Evolutionary conservation across 2,329 filamentous ascomycete genomes (phyloP).

Genomic region (Exutisphaerella laricina): DNA sequence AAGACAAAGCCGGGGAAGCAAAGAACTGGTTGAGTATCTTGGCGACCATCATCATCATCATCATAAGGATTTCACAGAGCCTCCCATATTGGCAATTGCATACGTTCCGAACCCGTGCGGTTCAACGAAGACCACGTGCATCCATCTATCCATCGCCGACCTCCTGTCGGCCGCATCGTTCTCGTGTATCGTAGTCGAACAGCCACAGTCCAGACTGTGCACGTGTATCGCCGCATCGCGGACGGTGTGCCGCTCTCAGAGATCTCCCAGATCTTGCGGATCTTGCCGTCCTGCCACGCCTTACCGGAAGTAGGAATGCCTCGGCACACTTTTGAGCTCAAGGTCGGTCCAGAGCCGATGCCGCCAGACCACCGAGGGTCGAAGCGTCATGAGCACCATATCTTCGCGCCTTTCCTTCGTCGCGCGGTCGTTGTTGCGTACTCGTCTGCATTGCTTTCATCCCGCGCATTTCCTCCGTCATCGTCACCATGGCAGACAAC

Average conservation of each 20-base stretch:
- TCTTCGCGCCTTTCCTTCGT: background rate
- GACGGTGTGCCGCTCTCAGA: too few species aligned
- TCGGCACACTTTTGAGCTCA: background rate
- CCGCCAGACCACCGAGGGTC: conserved; percentile 1
- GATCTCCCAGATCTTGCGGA: background rate
- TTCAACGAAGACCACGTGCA: too few species aligned
- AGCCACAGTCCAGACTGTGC: background rate
- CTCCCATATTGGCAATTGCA: too few species aligned
- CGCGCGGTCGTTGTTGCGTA: background rate
- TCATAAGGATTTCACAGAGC: too few species aligned
- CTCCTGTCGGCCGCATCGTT: too few species aligned
- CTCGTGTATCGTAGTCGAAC: too few species aligned
- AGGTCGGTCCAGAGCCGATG: background rate
- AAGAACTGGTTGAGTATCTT: too few species aligned
- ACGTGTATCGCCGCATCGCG: background rate
- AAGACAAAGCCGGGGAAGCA: too few species aligned
- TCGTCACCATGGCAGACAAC: conserved; percentile 7
- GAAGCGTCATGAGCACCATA: conserved; percentile 1
- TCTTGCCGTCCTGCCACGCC: background rate
- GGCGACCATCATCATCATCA: too few species aligned
- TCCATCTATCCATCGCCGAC: too few species aligned
- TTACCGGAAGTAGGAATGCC: background rate
- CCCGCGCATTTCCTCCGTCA: background rate
- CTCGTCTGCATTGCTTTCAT: background rate
- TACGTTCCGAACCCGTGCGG: background rate